These are phyloP conservation scores for Ophiosphaerella herpotricha DNA, from an alignment of 2,329 filamentous ascomycete genomes.

Conservation along the genomic window DNA sequence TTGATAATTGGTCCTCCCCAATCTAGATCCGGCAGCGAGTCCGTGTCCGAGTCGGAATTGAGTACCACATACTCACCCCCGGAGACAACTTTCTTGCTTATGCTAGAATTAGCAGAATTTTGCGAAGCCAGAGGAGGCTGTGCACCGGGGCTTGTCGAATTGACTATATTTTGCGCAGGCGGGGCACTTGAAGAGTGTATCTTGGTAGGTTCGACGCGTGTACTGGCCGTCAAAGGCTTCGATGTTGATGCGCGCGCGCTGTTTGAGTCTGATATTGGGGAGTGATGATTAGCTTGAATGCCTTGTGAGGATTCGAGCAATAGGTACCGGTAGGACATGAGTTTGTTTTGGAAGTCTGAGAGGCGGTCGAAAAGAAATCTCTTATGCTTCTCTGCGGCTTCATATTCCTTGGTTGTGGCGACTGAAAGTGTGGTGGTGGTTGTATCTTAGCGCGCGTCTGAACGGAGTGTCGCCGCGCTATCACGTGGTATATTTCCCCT, in stretches of 20 bases:
- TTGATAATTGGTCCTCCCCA: conserved; percentile 28
- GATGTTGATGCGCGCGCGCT: background rate
- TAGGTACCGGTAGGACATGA: conserved; percentile 4
- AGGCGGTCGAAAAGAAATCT: conserved; percentile 54
- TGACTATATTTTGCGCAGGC: conserved; percentile 5
- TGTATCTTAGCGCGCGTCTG: conserved; percentile 10
- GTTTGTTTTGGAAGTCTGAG: conserved; percentile 22
- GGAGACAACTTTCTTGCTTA: conserved; percentile 59
- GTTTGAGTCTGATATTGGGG: conserved; percentile 5
- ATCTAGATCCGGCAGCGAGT: conserved; percentile 56
- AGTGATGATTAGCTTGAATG: background rate
- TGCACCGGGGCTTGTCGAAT: conserved; percentile 3
- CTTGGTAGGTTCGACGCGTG: background rate
- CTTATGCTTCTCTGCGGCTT: conserved; percentile 43
- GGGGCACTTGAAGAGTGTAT: conserved; percentile 4
- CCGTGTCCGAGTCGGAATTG: conserved; percentile 74
- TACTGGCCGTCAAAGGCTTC: background rate
- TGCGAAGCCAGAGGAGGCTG: conserved; percentile 28
- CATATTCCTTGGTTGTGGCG: conserved; percentile 9
- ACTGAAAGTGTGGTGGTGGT: conserved; percentile 2
- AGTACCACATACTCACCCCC: conserved; percentile 57
- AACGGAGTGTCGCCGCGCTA: conserved; percentile 7
- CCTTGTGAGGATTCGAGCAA: conserved; percentile 20
- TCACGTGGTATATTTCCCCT: conserved; percentile 12
- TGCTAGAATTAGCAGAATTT: conserved; percentile 30